Conservation (phyloP, 192 early-diverging fungal genomes). For the Coemansia sp. region DNA sequence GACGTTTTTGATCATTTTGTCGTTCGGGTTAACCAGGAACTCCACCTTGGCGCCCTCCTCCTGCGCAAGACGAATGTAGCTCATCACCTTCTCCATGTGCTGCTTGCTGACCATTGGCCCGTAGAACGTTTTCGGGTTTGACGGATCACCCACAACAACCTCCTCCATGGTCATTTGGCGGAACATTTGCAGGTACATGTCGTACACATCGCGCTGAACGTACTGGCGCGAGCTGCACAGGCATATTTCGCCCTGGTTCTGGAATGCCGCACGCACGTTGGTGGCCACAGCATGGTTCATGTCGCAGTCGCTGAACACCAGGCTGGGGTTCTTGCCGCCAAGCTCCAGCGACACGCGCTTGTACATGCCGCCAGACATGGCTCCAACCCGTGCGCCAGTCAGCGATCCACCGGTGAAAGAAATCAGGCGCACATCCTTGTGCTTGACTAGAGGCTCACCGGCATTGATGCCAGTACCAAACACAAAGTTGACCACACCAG, state of each 20-base stretch:
- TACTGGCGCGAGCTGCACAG: slow-evolving; percentile 77
- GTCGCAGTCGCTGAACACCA: slow-evolving; percentile 77
- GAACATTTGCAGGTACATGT: slow-evolving; percentile 65
- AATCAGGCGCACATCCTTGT: slow-evolving; percentile 65
- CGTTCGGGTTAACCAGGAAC: slow-evolving; percentile 37
- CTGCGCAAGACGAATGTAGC: slow-evolving; percentile 65
- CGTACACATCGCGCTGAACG: slow-evolving; percentile 67
- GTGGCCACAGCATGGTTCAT: slow-evolving; percentile 68
- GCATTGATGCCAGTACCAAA: slow-evolving; percentile 70
- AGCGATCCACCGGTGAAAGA: slow-evolving; percentile 78
- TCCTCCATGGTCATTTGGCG: slow-evolving; percentile 37
- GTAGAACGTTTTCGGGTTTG: slow-evolving; percentile 59
- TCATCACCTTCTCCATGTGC: slow-evolving; percentile 69
- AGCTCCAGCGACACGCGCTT: slow-evolving; percentile 83
- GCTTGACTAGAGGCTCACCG: slow-evolving; percentile 69
- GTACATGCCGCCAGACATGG: slow-evolving; percentile 60
- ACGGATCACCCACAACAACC: slow-evolving; percentile 70
- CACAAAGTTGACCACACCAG: slow-evolving; percentile 83
- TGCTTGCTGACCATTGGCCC: slow-evolving; percentile 72
- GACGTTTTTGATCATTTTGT: slow-evolving; percentile 26
- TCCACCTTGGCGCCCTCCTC: slow-evolving; percentile 62
- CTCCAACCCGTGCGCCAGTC: slow-evolving; percentile 64
- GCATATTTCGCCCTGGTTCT: slow-evolving; percentile 80
- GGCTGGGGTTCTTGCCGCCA: slow-evolving; percentile 81
- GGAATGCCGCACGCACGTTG: slow-evolving; percentile 65